A percentile compares a stretch with the other conserved stretches of the same genome.
Evolutionary conservation across 345 rosid species (phyloP).

Genomic region (Linum tenue): DNA sequence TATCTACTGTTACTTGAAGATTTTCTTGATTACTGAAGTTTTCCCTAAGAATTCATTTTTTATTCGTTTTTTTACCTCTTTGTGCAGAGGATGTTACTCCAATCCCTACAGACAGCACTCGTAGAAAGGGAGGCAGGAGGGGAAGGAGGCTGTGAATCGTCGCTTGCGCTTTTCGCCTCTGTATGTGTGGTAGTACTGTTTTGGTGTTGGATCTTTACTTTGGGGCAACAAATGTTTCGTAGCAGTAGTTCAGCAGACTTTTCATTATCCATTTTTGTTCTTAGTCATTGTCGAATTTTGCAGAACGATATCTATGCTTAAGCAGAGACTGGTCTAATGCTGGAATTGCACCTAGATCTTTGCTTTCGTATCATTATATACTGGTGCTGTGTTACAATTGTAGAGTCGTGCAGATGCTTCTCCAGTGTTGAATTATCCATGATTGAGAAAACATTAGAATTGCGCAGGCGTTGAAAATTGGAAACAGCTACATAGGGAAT

Average conservation of each 20-base stretch:
- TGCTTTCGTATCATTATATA: no score
- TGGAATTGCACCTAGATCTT: background rate
- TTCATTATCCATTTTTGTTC: background rate
- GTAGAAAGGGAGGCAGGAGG: slow-evolving; percentile 87
- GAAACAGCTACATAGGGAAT: no score
- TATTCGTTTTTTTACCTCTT: background rate
- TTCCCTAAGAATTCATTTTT: background rate
- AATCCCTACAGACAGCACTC: slow-evolving; percentile 85
- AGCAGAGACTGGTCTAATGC: background rate
- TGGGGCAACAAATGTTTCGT: background rate
- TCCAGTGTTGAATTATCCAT: no score
- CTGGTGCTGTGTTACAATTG: no score
- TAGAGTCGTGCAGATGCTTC: no score
- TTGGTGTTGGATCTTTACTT: background rate
- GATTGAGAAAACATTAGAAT: no score
- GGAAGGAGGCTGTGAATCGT: slow-evolving; percentile 63
- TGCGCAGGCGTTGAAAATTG: no score
- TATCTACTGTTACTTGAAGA: background rate
- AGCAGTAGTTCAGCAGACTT: background rate
- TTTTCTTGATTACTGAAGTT: background rate
- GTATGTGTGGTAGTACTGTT: slow-evolving; percentile 4
- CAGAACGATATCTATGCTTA: background rate
- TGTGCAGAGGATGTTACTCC: slow-evolving; percentile 89
- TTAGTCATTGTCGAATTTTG: no score
- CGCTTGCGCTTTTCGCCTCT: background rate